A percentile compares a stretch with the other conserved stretches of the same genome.
Conservation (phyloP, 179 eudicot species). For the Silene vulgaris region DNA sequence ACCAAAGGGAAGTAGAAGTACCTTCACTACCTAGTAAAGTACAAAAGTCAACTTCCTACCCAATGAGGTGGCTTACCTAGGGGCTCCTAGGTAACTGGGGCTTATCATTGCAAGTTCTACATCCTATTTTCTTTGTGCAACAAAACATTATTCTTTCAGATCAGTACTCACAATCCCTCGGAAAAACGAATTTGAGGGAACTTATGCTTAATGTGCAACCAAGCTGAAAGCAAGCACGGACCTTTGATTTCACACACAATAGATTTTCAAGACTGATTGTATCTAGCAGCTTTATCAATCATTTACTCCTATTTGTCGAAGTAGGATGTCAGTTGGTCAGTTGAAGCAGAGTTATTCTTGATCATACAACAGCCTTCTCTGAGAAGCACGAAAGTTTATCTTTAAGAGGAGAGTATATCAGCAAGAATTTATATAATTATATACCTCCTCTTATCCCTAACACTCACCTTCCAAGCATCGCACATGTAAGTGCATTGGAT, state of each 20-base stretch:
- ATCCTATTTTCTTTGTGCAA: not conserved
- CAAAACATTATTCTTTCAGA: not conserved
- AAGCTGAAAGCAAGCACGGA: slow-evolving; percentile 1
- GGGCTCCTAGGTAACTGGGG: not conserved
- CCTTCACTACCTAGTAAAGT: not conserved
- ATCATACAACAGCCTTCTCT: too few relatives aligned
- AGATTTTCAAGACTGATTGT: not conserved
- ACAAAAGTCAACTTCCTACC: slow-evolving; percentile 4
- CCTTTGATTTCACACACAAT: not conserved
- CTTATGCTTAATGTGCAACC: not conserved
- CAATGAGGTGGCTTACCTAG: slow-evolving; percentile 2
- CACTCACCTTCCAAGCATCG: too few relatives aligned
- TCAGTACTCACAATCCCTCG: not conserved
- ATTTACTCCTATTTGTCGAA: not conserved
- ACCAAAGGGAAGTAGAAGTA: not conserved
- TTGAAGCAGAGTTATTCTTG: not conserved
- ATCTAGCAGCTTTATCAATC: not conserved
- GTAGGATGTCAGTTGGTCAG: slow-evolving; percentile 12
- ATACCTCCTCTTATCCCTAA: too few relatives aligned
- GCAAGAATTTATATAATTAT: too few relatives aligned
- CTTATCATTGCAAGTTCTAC: not conserved
- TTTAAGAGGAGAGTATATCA: too few relatives aligned
- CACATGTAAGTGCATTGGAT: not conserved
- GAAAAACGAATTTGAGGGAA: not conserved
- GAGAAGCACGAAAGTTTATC: too few relatives aligned